A percentile compares a stretch with the other conserved stretches of the same genome.
Conservation (phyloP, 805 yeast genomes). For the Blastobotrys peoriensis region DNA sequence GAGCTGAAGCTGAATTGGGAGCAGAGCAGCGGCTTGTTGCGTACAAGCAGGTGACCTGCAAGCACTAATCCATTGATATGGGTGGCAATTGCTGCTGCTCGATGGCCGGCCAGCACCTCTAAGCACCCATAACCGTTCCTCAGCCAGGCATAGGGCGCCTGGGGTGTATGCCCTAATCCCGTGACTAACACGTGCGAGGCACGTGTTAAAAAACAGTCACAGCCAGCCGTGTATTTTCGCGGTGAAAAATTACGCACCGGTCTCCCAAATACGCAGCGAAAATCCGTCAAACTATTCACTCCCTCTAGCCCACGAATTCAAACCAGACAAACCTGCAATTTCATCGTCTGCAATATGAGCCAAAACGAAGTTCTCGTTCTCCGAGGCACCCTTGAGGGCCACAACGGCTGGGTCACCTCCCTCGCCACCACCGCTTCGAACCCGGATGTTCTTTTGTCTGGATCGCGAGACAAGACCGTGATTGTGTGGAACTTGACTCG, state of each 20-base stretch:
- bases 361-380: slow-evolving; percentile 87
- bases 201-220: slow-evolving; percentile 5
- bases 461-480: slow-evolving; percentile 97
- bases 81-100: too few species aligned
- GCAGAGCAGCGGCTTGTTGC: too few species aligned
- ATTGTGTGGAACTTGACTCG: slow-evolving; percentile 97
- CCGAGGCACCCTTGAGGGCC: slow-evolving; percentile 98
- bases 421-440: slow-evolving; percentile 96
- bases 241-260: not conserved
- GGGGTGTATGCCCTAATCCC: too few species aligned
- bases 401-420: slow-evolving; percentile 97
- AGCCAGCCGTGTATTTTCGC: not conserved
- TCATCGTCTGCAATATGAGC: slow-evolving; percentile 21
- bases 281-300: not conserved
- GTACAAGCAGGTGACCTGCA: too few species aligned
- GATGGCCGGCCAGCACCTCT: too few species aligned
- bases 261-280: not conserved
- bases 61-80: too few species aligned
- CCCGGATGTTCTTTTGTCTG: slow-evolving; percentile 97
- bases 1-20: too few species aligned
- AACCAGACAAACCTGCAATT: not conserved
- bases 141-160: too few species aligned
- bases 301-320: not conserved
- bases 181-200: not conserved
- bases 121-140: too few species aligned